phyloP scores from a whole-genome alignment of 2,329 filamentous ascomycete genomes.

The Ophiosphaerella narmari region DNA sequence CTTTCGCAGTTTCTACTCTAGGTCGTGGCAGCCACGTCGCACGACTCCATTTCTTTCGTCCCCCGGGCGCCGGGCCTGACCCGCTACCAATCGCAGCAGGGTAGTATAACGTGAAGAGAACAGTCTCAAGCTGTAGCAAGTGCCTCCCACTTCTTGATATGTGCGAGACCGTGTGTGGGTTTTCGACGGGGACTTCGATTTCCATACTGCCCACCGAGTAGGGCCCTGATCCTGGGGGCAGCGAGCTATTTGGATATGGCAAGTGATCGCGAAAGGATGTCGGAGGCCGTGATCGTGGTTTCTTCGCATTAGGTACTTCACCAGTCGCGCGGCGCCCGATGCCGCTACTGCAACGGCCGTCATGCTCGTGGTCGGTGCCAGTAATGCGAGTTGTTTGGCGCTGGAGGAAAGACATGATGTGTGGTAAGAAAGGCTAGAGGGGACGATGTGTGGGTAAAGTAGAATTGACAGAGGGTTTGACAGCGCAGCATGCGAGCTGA shows the following conservation, averaged over 20 bases:
- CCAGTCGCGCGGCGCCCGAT: slow-evolving; percentile 23
- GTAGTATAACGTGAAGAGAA: slow-evolving; percentile 70
- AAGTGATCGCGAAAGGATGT: slow-evolving; percentile 54
- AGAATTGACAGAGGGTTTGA: background rate
- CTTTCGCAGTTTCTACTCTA: slow-evolving; percentile 59
- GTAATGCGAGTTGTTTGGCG: slow-evolving; percentile 37
- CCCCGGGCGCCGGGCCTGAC: slow-evolving; percentile 45
- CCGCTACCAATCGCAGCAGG: slow-evolving; percentile 57
- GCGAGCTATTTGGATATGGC: slow-evolving; percentile 49
- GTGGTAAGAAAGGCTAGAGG: background rate
- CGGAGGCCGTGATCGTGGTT: slow-evolving; percentile 55
- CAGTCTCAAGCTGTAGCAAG: slow-evolving; percentile 60
- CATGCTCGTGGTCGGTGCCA: slow-evolving; percentile 17
- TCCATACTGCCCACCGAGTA: slow-evolving; percentile 58
- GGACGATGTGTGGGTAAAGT: background rate
- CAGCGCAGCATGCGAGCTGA: background rate
- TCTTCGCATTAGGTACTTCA: slow-evolving; percentile 50
- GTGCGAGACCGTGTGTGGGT: slow-evolving; percentile 55
- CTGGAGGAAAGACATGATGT: slow-evolving; percentile 33
- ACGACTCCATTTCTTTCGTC: slow-evolving; percentile 54
- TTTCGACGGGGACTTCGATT: slow-evolving; percentile 57
- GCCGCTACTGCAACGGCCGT: slow-evolving; percentile 22
- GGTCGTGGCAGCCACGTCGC: slow-evolving; percentile 68
- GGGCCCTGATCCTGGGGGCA: slow-evolving; percentile 59
- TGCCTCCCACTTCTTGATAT: slow-evolving; percentile 56